These are phyloP conservation scores for Dianthus caryophyllus DNA, from an alignment of 148 eudicot species.

Conservation along the genomic window DNA sequence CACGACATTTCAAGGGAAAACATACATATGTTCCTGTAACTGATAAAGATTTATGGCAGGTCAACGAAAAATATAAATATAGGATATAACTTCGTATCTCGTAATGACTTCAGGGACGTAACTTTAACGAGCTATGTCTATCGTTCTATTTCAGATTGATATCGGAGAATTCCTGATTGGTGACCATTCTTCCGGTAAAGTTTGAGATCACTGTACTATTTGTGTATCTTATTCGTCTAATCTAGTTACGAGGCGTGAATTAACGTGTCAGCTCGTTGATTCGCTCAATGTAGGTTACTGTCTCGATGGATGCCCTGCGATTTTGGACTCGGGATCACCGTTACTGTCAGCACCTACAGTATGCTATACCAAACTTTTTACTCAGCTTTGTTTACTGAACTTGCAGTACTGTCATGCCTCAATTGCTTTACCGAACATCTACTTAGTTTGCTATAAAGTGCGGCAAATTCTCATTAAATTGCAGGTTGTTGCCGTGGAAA, in stretches of 20 bases:
- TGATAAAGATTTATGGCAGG: constrained; percentile 74
- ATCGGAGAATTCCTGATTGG: constrained; percentile 71
- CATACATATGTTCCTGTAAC: constrained; percentile 75
- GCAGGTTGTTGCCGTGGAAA: constrained; percentile 56
- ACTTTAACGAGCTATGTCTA: not conserved
- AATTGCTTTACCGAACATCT: not conserved
- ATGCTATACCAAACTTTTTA: constrained; percentile 6
- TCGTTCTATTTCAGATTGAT: constrained; percentile 41
- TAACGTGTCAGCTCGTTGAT: not conserved
- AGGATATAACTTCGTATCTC: not conserved
- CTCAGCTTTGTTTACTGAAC: too few relatives aligned
- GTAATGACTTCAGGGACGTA: not conserved
- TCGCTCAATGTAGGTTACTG: constrained; percentile 47
- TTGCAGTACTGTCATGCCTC: not conserved
- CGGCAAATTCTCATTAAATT: not conserved
- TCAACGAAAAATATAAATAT: constrained; percentile 14
- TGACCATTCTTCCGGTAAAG: constrained; percentile 53
- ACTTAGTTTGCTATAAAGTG: not conserved
- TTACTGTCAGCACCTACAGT: constrained; percentile 82
- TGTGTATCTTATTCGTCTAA: not conserved
- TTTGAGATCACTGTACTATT: not conserved
- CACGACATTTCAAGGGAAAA: constrained; percentile 58
- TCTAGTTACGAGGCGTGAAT: not conserved
- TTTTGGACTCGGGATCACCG: constrained; percentile 82
- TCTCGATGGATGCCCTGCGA: constrained; percentile 61